These are phyloP conservation scores for Physcia stellaris DNA, from an alignment of 495 filamentous ascomycete species.

Conservation along the genomic window DNA sequence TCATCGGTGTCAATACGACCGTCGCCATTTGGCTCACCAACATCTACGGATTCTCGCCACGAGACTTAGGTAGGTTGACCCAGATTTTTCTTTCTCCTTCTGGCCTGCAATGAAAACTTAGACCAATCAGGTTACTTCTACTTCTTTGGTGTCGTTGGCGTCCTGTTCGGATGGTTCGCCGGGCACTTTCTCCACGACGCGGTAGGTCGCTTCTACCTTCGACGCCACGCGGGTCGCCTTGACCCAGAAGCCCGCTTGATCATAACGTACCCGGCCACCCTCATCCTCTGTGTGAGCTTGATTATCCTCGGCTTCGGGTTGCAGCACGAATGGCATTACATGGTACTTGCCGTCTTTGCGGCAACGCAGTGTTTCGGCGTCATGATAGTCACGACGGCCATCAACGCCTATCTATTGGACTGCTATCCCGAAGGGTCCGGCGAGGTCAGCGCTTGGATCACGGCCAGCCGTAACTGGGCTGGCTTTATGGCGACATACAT, in stretches of 20 bases:
- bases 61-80: slow-evolving; percentile 30
- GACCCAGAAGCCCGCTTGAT: slow-evolving; percentile 46
- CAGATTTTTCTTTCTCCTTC: background rate
- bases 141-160: slow-evolving; percentile 43
- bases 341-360: slow-evolving; percentile 40
- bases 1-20: slow-evolving; percentile 49
- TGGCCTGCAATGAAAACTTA: background rate
- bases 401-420: slow-evolving; percentile 48
- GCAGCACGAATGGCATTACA: slow-evolving; percentile 39
- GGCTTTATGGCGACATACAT: slow-evolving; percentile 39
- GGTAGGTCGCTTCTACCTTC: slow-evolving; percentile 33
- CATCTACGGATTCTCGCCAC: slow-evolving; percentile 39
- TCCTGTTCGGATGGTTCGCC: slow-evolving; percentile 34
- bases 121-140: slow-evolving; percentile 29
- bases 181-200: slow-evolving; percentile 50
- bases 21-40: slow-evolving; percentile 39
- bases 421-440: slow-evolving; percentile 41
- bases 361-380: slow-evolving; percentile 44
- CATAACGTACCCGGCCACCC: slow-evolving; percentile 34
- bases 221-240: slow-evolving; percentile 36
- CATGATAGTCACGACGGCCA: slow-evolving; percentile 49
- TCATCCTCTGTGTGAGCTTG: slow-evolving; percentile 35
- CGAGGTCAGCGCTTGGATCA: slow-evolving; percentile 42
- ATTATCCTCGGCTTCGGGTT: slow-evolving; percentile 43
- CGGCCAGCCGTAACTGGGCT: slow-evolving; percentile 29